Base-by-base conservation (phyloP, 306 rosid species). In the Dalbergia cochinchinensis region DNA sequence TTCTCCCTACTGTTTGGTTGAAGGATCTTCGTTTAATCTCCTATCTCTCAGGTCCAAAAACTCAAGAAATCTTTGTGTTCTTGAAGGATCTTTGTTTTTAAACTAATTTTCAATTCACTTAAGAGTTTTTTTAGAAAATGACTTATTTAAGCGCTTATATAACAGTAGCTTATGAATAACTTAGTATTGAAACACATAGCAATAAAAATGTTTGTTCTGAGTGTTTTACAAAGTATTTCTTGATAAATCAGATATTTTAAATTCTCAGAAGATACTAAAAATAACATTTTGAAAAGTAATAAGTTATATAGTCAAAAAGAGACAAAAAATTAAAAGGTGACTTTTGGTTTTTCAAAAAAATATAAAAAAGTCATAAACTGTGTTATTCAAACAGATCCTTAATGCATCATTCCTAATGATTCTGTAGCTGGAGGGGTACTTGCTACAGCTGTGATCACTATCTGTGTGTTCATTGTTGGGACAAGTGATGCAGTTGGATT, bases 1-100 rank as follows among this genome's bases (percentile, higher is more conserved):
- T 94, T 79, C 90, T 94, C 67, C 98, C 98, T 4, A 90, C 90
- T 1, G 94, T 94, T 84, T 92, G 94, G 94, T 78, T 89, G 83
- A 90, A 72, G 83, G 92, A 91, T 88, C 95, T 87, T 80, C 98
- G 89, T 5, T 8, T 94, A 58, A 78, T 94, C 72, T 86, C 97
- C 35, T 87, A 88, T 83, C 90, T 94, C 77, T 94, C 95, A 84
- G 97, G 98, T 90, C 64, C 62, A 57, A 53, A 70, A 78, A 81
- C 80, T 60, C 35, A 7, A 35, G 18, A 63, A 68, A 4, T 35
- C 48, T 63, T 73, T 60, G 4, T 65, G 44, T 4, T 8, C 31
- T 70, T 31, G 2, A 66, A 19, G 34, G 47, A 57, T 26, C 14
- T 68, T 82, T 48, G 18, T 55, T 54, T 45, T 10, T 44, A 35